Percentiles rank a stretch among this genome's conserved stretches.
Conservation (phyloP, 495 filamentous ascomycete species). For the Lophiostoma macrostomum region DNA sequence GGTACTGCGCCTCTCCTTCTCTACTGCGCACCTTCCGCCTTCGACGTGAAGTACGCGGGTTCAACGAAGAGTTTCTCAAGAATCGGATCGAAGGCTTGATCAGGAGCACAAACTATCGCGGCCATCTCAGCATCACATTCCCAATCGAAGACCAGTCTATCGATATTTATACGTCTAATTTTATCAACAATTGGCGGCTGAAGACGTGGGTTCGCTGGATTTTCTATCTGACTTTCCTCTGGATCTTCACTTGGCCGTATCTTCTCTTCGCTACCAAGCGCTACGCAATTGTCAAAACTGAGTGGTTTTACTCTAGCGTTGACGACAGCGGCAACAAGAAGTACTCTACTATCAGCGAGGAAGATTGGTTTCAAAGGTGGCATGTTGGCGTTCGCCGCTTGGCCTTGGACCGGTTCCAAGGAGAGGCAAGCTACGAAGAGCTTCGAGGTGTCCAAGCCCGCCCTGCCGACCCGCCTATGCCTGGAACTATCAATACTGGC, state of each 20-base stretch:
- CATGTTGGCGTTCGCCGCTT: slow-evolving; percentile 26
- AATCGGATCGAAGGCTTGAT: slow-evolving; percentile 49
- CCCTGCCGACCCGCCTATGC: slow-evolving; percentile 30
- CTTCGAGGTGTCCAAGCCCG: slow-evolving; percentile 24
- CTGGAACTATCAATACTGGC: slow-evolving; percentile 27
- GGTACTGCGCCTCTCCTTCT: slow-evolving; percentile 50
- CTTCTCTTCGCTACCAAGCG: slow-evolving; percentile 59
- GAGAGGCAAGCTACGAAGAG: slow-evolving; percentile 21
- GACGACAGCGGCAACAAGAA: slow-evolving; percentile 34
- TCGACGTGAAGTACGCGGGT: slow-evolving; percentile 48
- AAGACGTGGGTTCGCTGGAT: slow-evolving; percentile 56
- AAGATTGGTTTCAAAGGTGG: slow-evolving; percentile 33
- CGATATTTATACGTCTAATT: slow-evolving; percentile 54
- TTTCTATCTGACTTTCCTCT: slow-evolving; percentile 59
- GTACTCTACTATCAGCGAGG: slow-evolving; percentile 42
- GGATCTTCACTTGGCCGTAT: slow-evolving; percentile 62
- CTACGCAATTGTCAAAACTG: slow-evolving; percentile 55
- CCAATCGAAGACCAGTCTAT: slow-evolving; percentile 49
- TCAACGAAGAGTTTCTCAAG: slow-evolving; percentile 49
- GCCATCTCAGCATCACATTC: slow-evolving; percentile 51
- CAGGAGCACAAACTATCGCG: slow-evolving; percentile 59
- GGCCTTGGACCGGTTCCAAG: slow-evolving; percentile 31
- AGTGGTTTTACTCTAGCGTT: slow-evolving; percentile 51
- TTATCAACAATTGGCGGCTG: slow-evolving; percentile 55
- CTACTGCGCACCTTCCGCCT: slow-evolving; percentile 53